A percentile compares a stretch with the other conserved stretches of the same genome.
Evolutionary conservation across 2,329 filamentous ascomycete genomes (phyloP).

Genomic region (Setomelanomma holmii): DNA sequence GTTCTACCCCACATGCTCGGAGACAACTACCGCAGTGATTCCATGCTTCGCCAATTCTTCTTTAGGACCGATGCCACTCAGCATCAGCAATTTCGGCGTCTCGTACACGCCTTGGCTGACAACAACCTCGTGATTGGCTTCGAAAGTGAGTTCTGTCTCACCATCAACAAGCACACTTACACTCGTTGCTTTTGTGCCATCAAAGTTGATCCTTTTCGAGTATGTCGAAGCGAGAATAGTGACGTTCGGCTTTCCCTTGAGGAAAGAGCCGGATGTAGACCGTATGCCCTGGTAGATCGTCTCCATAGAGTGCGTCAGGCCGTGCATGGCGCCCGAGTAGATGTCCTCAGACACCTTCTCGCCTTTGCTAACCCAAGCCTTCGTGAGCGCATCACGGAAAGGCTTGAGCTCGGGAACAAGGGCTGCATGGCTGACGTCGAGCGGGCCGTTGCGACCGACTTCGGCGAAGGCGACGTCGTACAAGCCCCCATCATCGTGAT

Average conservation of each 20-base stretch:
- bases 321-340: constrained; percentile 62
- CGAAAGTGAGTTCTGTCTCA: constrained; percentile 50
- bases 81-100: constrained; percentile 67
- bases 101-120: constrained; percentile 61
- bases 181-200: constrained; percentile 54
- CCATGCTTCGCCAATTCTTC: constrained; percentile 58
- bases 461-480: constrained; percentile 57
- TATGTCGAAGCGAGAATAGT: constrained; percentile 58
- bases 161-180: constrained; percentile 56
- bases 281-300: constrained; percentile 66
- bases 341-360: constrained; percentile 61
- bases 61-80: constrained; percentile 65
- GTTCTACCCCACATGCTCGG: constrained; percentile 68
- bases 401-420: constrained; percentile 60
- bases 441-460: constrained; percentile 60
- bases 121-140: constrained; percentile 22
- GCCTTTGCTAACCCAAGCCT: constrained; percentile 63
- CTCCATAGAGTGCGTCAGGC: constrained; percentile 62
- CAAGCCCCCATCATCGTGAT: constrained; percentile 61
- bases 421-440: constrained; percentile 63
- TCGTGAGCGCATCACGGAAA: constrained; percentile 59
- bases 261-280: constrained; percentile 59
- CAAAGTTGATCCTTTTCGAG: constrained; percentile 63
- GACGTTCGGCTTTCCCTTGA: constrained; percentile 63
- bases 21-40: constrained; percentile 60